Conservation (phyloP, 768 basidiomycete genomes). For the Hygrophorus pudorinus region DNA sequence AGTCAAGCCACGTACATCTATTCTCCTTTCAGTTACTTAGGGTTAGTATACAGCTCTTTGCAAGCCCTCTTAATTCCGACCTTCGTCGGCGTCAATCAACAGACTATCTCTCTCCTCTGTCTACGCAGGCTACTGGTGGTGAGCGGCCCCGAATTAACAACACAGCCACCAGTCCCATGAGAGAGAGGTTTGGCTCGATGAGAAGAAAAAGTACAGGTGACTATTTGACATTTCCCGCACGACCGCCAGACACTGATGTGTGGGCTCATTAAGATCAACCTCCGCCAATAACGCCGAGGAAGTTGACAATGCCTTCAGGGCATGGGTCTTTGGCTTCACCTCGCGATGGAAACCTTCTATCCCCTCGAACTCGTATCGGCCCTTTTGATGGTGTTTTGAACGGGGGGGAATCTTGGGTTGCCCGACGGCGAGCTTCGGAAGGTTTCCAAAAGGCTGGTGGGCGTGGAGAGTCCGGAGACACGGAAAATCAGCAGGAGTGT, state of each 20-base stretch:
- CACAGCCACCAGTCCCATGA: conserved; percentile 43
- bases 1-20: conserved; percentile 14
- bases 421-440: conserved; percentile 55
- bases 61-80: conserved; percentile 78
- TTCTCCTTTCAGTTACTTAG: conserved; percentile 16
- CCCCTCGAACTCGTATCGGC: conserved; percentile 57
- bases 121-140: conserved; percentile 33
- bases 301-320: conserved; percentile 56
- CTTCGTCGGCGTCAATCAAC: conserved; percentile 77
- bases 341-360: conserved; percentile 49
- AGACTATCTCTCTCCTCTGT: conserved; percentile 56
- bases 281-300: conserved; percentile 46
- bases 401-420: conserved; percentile 59
- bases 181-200: conserved; percentile 56
- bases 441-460: conserved; percentile 33
- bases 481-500: conserved; percentile 28
- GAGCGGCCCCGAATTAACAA: conserved; percentile 55
- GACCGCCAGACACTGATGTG: conserved; percentile 11
- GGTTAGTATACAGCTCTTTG: conserved; percentile 51
- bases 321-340: conserved; percentile 47
- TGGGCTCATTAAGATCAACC: conserved; percentile 40
- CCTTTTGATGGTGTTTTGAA: conserved; percentile 68
- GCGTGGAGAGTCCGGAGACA: conserved; percentile 24
- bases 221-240: conserved; percentile 3
- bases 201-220: conserved; percentile 58